Percentiles rank a stretch among this genome's conserved stretches.
These are phyloP conservation scores for Pilaira anomala DNA, from an alignment of 192 early-diverging fungal genomes.

Conservation along the genomic window DNA sequence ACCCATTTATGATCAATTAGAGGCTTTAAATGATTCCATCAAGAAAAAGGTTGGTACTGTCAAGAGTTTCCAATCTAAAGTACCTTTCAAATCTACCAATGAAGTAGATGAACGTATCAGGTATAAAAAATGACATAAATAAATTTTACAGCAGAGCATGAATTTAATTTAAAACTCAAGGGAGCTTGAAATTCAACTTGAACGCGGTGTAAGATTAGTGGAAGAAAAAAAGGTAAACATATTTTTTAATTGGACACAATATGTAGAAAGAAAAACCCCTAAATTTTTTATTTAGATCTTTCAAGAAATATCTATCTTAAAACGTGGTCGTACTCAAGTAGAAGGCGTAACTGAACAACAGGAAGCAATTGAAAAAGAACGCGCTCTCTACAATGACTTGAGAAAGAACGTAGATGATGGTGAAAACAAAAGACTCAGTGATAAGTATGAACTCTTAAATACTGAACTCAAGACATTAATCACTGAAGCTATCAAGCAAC, in stretches of 20 bases:
- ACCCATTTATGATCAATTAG: constrained; percentile 69
- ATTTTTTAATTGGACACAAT: too few species aligned
- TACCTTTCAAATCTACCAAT: constrained; percentile 71
- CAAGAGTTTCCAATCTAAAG: constrained; percentile 71
- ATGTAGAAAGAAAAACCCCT: too few species aligned
- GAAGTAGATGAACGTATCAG: constrained; percentile 77
- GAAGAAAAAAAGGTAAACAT: constrained; percentile 74
- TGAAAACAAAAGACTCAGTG: constrained; percentile 59
- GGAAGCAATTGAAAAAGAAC: constrained; percentile 50
- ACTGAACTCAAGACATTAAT: constrained; percentile 65
- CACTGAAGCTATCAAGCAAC: constrained; percentile 56
- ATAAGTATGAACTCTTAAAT: constrained; percentile 69
- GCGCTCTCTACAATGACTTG: constrained; percentile 57
- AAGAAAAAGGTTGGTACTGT: constrained; percentile 59
- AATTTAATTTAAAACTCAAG: constrained; percentile 28
- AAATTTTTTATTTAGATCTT: constrained; percentile 48
- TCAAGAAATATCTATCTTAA: constrained; percentile 76
- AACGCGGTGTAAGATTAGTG: constrained; percentile 75
- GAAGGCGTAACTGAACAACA: constrained; percentile 56
- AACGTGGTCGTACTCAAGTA: constrained; percentile 69
- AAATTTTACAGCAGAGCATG: background rate
- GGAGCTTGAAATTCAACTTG: constrained; percentile 72
- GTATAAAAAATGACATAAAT: constrained; percentile 38
- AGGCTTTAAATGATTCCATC: constrained; percentile 63
- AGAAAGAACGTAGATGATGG: constrained; percentile 64